phyloP scores from a whole-genome alignment of 371 early-diverging fungal genomes.

The Mucor sp. region DNA sequence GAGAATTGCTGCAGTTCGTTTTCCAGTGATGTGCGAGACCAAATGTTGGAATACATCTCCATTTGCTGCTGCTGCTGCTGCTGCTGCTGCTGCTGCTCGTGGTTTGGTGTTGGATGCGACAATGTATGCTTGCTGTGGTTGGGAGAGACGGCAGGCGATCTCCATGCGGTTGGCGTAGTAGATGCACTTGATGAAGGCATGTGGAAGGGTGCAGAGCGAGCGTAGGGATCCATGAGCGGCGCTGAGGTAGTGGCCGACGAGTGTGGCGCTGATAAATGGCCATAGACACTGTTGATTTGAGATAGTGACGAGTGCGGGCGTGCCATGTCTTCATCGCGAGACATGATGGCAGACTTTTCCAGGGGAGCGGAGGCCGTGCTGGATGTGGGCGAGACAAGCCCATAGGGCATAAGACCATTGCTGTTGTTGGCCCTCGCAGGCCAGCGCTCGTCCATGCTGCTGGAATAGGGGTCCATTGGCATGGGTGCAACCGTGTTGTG shows the following conservation, averaged over 20 bases:
- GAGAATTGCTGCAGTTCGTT: background rate
- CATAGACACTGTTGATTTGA: background rate
- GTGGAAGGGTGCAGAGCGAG: background rate
- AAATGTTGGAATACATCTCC: slow-evolving; percentile 12
- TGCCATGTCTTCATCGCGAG: slow-evolving; percentile 14
- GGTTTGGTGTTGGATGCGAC: background rate
- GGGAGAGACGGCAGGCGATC: background rate
- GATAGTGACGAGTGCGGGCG: slow-evolving; percentile 5
- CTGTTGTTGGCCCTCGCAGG: background rate
- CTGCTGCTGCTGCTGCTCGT: slow-evolving; percentile 8
- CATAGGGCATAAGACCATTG: background rate
- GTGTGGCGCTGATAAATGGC: background rate
- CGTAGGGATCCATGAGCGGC: background rate
- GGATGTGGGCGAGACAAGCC: slow-evolving; percentile 12
- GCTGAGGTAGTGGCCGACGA: background rate
- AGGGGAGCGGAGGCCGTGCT: slow-evolving; percentile 13
- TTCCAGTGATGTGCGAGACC: background rate
- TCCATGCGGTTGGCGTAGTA: slow-evolving; percentile 11
- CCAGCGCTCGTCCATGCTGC: slow-evolving; percentile 3
- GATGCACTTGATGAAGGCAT: slow-evolving; percentile 13
- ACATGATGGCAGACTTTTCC: slow-evolving; percentile 3
- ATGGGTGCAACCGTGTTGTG: background rate
- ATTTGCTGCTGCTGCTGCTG: slow-evolving; percentile 13
- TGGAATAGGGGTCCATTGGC: background rate
- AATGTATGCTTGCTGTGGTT: background rate